Evolutionary conservation across 2,329 filamentous ascomycete genomes (phyloP).

Genomic region (Xylaria sp.): DNA sequence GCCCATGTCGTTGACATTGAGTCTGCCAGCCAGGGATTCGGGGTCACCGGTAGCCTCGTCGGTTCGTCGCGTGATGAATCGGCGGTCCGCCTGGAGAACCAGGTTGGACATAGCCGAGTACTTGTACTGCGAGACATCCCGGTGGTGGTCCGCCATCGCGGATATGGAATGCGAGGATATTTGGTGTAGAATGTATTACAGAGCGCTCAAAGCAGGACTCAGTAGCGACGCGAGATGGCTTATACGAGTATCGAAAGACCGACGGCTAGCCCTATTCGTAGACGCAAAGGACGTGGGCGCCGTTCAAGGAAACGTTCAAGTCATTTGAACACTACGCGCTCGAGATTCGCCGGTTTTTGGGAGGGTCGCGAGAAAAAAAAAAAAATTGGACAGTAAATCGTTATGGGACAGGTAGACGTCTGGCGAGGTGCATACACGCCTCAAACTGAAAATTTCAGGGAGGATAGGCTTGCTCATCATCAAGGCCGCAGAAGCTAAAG

Average conservation of each 20-base stretch:
- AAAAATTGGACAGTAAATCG: neutral
- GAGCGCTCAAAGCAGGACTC: conserved; percentile 13
- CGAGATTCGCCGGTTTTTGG: neutral
- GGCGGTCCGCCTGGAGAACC: conserved; percentile 98
- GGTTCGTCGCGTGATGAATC: conserved; percentile 88
- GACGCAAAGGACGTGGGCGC: conserved; percentile 40
- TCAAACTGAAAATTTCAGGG: conserved; percentile 24
- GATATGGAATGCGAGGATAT: too few relatives aligned
- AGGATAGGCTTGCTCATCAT: conserved; percentile 8
- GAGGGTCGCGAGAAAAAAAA: neutral
- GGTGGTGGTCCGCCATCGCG: conserved; percentile 75
- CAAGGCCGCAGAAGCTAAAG: neutral
- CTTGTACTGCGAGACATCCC: conserved; percentile 95
- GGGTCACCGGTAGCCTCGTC: conserved; percentile 97
- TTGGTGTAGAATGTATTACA: conserved; percentile 11
- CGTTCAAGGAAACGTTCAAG: conserved; percentile 27
- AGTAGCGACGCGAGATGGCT: conserved; percentile 18
- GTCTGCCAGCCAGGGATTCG: conserved; percentile 91
- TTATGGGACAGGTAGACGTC: neutral
- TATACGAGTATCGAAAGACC: conserved; percentile 16
- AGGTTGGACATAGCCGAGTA: conserved; percentile 99
- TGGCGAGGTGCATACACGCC: conserved; percentile 11
- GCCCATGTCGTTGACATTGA: conserved; percentile 96
- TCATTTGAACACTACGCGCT: conserved; percentile 34
- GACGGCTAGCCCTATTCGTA: conserved; percentile 37